phyloP scores from a whole-genome alignment of 768 basidiomycete species.

The Leccinum subtestaceum region DNA sequence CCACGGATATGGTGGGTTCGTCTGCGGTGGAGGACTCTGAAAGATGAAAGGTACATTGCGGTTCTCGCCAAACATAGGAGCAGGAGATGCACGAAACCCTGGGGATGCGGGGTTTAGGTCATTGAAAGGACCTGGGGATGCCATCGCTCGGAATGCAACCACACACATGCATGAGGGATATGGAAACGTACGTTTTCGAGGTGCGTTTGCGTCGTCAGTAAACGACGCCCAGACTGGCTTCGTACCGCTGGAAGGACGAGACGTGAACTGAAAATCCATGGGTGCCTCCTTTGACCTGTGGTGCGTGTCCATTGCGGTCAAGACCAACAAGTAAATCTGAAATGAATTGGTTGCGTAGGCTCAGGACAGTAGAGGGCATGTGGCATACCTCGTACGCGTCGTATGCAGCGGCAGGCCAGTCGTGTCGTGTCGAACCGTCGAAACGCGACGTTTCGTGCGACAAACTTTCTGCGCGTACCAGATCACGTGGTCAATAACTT shows the following conservation, averaged over 20 bases:
- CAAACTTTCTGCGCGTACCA: constrained; percentile 13
- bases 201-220: constrained; percentile 47
- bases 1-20: constrained; percentile 55
- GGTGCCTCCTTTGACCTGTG: constrained; percentile 73
- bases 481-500: constrained; percentile 27
- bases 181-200: constrained; percentile 65
- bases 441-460: constrained; percentile 11
- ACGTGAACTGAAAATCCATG: constrained; percentile 88
- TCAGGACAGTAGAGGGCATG: neutral
- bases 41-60: constrained; percentile 75
- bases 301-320: constrained; percentile 24
- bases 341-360: neutral
- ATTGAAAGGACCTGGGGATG: constrained; percentile 41
- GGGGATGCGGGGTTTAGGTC: constrained; percentile 40
- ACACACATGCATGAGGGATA: constrained; percentile 21
- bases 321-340: neutral
- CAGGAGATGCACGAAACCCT: constrained; percentile 35
- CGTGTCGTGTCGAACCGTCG: constrained; percentile 11
- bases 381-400: constrained; percentile 18
- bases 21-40: constrained; percentile 47
- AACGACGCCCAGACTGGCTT: constrained; percentile 57
- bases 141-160: constrained; percentile 22
- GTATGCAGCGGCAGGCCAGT: neutral
- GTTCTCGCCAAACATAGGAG: constrained; percentile 62
- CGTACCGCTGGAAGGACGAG: constrained; percentile 49